Conservation (phyloP, 768 basidiomycete species). For the Suillus luteus region DNA sequence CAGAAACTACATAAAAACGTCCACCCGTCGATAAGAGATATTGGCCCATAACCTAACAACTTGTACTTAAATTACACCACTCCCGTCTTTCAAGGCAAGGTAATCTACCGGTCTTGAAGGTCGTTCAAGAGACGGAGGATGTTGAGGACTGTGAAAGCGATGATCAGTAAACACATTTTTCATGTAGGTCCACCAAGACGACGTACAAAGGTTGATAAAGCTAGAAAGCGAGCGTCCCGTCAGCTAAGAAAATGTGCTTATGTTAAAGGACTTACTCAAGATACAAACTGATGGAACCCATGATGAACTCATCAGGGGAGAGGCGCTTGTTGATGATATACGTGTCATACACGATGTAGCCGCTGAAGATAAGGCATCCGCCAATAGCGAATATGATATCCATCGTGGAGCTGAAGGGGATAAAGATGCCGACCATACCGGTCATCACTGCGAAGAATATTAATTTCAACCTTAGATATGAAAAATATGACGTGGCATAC, state of each 20-base stretch:
- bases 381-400: slow-evolving; percentile 81
- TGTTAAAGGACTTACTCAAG: slow-evolving; percentile 66
- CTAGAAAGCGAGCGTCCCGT: slow-evolving; percentile 38
- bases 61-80: background rate
- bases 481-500: slow-evolving; percentile 44
- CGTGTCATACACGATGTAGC: slow-evolving; percentile 90
- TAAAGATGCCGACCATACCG: slow-evolving; percentile 78
- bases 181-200: background rate
- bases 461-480: slow-evolving; percentile 5
- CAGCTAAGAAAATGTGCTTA: slow-evolving; percentile 17
- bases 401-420: slow-evolving; percentile 82
- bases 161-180: slow-evolving; percentile 1
- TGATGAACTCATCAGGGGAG: slow-evolving; percentile 91
- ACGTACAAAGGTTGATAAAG: slow-evolving; percentile 86
- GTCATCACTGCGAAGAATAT: slow-evolving; percentile 59
- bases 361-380: slow-evolving; percentile 83
- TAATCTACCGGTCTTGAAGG: slow-evolving; percentile 42
- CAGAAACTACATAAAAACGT: slow-evolving; percentile 1
- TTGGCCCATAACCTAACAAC: slow-evolving; percentile 4
- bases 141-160: slow-evolving; percentile 60
- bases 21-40: background rate
- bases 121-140: slow-evolving; percentile 81
- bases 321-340: slow-evolving; percentile 85
- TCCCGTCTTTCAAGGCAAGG: background rate
- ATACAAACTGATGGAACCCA: slow-evolving; percentile 91